Conservation (phyloP, 23 red algal genomes). For the Agarophyton chilense region DNA sequence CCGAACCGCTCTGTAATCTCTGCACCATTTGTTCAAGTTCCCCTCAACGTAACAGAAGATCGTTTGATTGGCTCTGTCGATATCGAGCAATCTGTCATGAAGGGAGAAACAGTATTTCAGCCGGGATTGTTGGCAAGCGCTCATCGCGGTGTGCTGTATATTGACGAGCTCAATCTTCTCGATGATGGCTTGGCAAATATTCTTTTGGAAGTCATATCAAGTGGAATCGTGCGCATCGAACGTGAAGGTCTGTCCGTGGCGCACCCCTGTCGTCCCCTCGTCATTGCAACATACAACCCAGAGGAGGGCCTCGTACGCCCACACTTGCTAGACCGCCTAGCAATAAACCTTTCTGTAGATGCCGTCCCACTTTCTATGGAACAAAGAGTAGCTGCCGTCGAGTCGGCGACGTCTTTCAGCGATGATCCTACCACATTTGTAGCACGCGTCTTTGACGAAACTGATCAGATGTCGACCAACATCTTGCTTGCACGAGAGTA, state of each 20-base stretch:
- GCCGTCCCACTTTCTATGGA: slow-evolving; percentile 80
- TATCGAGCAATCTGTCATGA: slow-evolving; percentile 80
- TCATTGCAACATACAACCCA: slow-evolving; percentile 97
- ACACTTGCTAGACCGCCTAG: slow-evolving; percentile 94
- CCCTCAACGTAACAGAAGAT: slow-evolving; percentile 97
- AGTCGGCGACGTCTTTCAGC: slow-evolving; percentile 64
- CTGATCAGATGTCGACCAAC: slow-evolving; percentile 83
- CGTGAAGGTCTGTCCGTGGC: slow-evolving; percentile 86
- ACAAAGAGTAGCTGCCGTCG: slow-evolving; percentile 84
- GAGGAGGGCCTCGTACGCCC: slow-evolving; percentile 97
- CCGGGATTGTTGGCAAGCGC: slow-evolving; percentile 95
- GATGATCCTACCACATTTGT: slow-evolving; percentile 65
- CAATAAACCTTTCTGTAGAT: slow-evolving; percentile 86
- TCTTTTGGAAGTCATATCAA: slow-evolving; percentile 84
- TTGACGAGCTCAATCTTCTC: slow-evolving; percentile 99
- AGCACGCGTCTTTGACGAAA: slow-evolving; percentile 29
- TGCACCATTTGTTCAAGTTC: slow-evolving; percentile 95
- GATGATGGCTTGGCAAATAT: slow-evolving; percentile 94
- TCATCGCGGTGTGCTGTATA: slow-evolving; percentile 95
- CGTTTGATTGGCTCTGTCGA: slow-evolving; percentile 94
- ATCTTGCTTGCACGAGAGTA: slow-evolving; percentile 98
- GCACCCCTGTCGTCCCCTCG: slow-evolving; percentile 87
- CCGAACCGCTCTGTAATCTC: slow-evolving; percentile 67
- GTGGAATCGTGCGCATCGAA: slow-evolving; percentile 86
- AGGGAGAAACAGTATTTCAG: slow-evolving; percentile 90